phyloP scores from a whole-genome alignment of 2,329 filamentous ascomycete genomes.

The Trichoderma asperellum region DNA sequence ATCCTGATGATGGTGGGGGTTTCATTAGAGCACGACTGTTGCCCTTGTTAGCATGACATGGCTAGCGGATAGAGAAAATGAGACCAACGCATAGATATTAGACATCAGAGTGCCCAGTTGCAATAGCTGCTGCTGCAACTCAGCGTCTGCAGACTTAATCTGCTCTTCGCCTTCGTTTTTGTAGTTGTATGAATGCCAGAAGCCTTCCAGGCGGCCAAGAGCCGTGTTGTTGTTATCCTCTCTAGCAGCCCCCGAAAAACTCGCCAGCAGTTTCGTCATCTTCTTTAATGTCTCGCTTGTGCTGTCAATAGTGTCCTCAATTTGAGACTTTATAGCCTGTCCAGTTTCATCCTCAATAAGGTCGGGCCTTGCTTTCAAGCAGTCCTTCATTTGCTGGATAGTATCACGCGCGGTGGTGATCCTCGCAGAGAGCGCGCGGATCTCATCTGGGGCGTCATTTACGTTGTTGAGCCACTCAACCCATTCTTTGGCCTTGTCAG shows the following conservation, averaged over 20 bases:
- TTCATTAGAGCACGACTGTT: conserved; percentile 39
- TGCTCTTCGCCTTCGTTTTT: conserved; percentile 41
- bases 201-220: conserved; percentile 36
- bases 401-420: conserved; percentile 40
- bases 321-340: conserved; percentile 37
- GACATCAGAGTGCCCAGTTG: conserved; percentile 40
- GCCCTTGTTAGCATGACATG: neutral
- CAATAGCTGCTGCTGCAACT: conserved; percentile 38
- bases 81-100: conserved; percentile 42
- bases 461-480: conserved; percentile 41
- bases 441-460: conserved; percentile 40
- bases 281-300: conserved; percentile 36
- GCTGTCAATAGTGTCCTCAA: conserved; percentile 37
- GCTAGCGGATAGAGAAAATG: too few species aligned
- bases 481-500: conserved; percentile 42
- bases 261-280: conserved; percentile 40
- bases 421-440: conserved; percentile 36
- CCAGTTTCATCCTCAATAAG: conserved; percentile 40
- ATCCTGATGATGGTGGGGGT: conserved; percentile 32
- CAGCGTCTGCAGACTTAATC: conserved; percentile 38
- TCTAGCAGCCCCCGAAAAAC: conserved; percentile 34
- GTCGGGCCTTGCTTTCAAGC: conserved; percentile 38
- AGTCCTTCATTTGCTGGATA: conserved; percentile 40
- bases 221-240: conserved; percentile 34
- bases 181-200: conserved; percentile 42